phyloP scores from a whole-genome alignment of 2,329 filamentous ascomycete species.

The Aureobasidium sp. region DNA sequence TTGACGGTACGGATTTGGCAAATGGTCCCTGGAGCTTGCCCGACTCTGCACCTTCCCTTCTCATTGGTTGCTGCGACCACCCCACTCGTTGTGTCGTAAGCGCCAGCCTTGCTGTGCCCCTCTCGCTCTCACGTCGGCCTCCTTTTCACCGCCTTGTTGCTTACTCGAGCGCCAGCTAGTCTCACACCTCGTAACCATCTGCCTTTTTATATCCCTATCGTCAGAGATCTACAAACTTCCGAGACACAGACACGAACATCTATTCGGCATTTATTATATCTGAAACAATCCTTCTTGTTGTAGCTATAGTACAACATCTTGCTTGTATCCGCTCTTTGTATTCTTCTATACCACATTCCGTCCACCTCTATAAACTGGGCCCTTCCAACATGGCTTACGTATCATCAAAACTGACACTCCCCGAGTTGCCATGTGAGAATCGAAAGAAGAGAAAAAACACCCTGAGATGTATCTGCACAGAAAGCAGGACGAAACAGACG shows the following conservation, averaged over 20 bases:
- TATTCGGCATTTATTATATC: neutral
- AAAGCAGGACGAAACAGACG: neutral
- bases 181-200: neutral
- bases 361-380: neutral
- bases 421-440: neutral
- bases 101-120: conserved; percentile 2
- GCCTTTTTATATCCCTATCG: neutral
- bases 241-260: neutral
- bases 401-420: neutral
- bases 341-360: conserved; percentile 5
- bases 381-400: neutral
- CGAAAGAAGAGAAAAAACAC: neutral
- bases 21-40: neutral
- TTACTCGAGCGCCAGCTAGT: neutral
- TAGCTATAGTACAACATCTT: neutral
- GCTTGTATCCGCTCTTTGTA: neutral
- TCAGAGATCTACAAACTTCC: neutral
- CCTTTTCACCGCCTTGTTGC: neutral
- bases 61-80: neutral
- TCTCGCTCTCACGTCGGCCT: neutral
- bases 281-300: neutral
- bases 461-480: neutral
- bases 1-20: neutral
- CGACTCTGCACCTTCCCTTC: neutral
- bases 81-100: conserved; percentile 7